phyloP scores from a whole-genome alignment of 176 grass and related monocot species.

The Puya raimondii region DNA sequence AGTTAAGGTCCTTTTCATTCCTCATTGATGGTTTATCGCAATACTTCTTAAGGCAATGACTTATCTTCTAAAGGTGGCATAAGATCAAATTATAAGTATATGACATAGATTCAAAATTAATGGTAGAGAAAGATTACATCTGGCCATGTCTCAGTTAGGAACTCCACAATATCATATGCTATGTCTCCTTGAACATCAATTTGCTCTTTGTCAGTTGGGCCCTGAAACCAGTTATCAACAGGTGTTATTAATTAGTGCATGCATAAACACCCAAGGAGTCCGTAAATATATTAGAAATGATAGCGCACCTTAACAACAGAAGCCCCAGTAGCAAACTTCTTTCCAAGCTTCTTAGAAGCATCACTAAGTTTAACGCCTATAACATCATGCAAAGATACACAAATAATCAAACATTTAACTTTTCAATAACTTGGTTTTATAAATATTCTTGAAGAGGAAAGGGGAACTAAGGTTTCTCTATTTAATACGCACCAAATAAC shows the following conservation, averaged over 20 bases:
- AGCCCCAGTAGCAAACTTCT: conserved; percentile 98
- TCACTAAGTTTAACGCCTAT: conserved; percentile 89
- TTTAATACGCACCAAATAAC: conserved; percentile 62
- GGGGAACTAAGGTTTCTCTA: neutral
- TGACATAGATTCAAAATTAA: conserved; percentile 1
- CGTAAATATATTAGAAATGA: neutral
- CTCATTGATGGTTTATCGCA: no score
- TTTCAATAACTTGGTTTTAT: neutral
- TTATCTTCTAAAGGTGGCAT: neutral
- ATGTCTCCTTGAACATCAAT: conserved; percentile 99
- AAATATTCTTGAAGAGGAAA: conserved; percentile 2
- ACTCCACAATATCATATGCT: conserved; percentile 92
- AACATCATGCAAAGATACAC: conserved; percentile 15
- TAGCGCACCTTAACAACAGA: conserved; percentile 87
- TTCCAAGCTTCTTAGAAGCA: conserved; percentile 97
- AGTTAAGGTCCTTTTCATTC: neutral
- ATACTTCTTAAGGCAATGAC: no score
- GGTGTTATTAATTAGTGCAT: neutral
- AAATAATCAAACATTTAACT: neutral
- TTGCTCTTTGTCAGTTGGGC: conserved; percentile 98
- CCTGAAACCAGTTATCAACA: conserved; percentile 31
- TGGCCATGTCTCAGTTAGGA: conserved; percentile 95
- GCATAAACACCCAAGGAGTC: neutral
- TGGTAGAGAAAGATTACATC: conserved; percentile 49
- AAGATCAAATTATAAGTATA: neutral